Evolutionary conservation across 345 rosid genomes (phyloP).

Genomic region (Laguncularia racemosa): DNA sequence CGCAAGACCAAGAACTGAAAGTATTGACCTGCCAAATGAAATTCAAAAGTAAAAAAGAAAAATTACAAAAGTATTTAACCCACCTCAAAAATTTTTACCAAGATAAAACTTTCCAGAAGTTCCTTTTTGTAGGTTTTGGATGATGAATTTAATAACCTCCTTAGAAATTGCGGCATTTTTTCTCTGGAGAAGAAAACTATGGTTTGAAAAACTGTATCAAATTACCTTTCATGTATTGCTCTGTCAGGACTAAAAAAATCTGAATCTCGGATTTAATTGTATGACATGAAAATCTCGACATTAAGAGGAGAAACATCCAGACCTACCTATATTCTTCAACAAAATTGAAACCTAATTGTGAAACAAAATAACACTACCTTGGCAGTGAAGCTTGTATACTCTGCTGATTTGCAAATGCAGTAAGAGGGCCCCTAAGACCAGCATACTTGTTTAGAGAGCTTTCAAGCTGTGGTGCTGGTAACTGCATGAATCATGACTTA

Average conservation of each 20-base stretch:
- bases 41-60: constrained; percentile 6
- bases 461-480: constrained; percentile 82
- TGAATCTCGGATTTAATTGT: no score
- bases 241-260: no score
- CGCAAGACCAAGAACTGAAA: constrained; percentile 67
- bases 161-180: no score
- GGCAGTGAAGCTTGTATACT: constrained; percentile 54
- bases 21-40: constrained; percentile 47
- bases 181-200: no score
- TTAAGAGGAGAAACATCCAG: no score
- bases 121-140: no score
- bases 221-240: no score
- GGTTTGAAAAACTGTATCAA: no score
- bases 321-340: neutral
- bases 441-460: constrained; percentile 67
- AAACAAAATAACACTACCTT: constrained; percentile 30
- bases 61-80: neutral
- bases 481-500: constrained; percentile 33
- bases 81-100: neutral
- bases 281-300: no score
- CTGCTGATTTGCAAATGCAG: constrained; percentile 66
- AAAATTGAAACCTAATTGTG: neutral
- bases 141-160: no score
- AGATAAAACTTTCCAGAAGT: neutral
- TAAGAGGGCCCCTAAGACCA: constrained; percentile 61